phyloP scores from a whole-genome alignment of 345 rosid species.

The Pistacia integerrima region DNA sequence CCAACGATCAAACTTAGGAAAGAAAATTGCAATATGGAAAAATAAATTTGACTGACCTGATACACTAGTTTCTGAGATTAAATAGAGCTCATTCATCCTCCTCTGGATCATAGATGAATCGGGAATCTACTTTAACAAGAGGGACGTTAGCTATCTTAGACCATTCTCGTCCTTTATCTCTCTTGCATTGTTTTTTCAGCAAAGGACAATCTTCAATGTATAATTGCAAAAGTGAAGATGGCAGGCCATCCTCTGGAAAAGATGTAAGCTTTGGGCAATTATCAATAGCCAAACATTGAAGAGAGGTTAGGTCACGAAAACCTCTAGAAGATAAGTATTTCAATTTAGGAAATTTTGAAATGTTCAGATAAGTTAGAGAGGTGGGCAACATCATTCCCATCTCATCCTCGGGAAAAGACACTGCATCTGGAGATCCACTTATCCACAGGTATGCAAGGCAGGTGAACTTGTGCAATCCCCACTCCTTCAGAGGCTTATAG shows the following conservation, averaged over 20 bases:
- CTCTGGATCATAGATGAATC: not conserved
- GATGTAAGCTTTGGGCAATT: too few relatives aligned
- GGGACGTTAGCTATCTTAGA: not conserved
- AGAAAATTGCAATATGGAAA: too few relatives aligned
- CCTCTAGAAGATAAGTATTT: not conserved
- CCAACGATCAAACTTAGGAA: too few relatives aligned
- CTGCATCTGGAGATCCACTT: not conserved
- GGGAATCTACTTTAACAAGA: not conserved
- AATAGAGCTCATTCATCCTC: not conserved
- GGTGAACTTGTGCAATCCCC: conserved; percentile 3
- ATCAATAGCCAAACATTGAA: not conserved
- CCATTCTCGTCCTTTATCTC: not conserved
- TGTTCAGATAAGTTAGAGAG: not conserved
- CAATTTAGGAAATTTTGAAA: not conserved
- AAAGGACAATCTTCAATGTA: not conserved
- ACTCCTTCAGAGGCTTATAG: not conserved
- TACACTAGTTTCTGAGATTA: not conserved
- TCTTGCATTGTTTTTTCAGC: not conserved
- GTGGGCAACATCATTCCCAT: conserved; percentile 4
- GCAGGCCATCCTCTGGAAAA: too few relatives aligned
- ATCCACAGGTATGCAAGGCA: not conserved
- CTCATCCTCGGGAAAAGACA: not conserved
- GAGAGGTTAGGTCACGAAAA: not conserved
- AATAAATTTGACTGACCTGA: too few relatives aligned
- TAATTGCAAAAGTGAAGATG: too few relatives aligned